A percentile compares a stretch with the other conserved stretches of the same genome.
These are phyloP conservation scores for Trichomonas tenax DNA, from an alignment of 208 protist species.

Conservation along the genomic window DNA sequence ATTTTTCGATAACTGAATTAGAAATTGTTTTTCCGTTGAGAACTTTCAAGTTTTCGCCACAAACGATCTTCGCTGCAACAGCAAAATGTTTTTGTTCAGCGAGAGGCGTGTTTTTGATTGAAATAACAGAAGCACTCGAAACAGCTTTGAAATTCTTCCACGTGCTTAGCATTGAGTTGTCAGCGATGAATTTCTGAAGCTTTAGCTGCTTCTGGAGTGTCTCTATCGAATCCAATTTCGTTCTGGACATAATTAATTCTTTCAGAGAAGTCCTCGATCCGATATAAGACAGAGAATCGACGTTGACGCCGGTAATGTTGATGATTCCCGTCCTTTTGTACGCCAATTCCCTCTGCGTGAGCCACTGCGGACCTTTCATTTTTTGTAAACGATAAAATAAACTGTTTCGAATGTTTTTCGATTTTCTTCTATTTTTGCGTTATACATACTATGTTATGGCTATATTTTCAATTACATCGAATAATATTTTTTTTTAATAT, in stretches of 20 bases:
- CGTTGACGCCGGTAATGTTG: not conserved
- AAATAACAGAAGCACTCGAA: not conserved
- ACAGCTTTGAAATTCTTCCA: not conserved
- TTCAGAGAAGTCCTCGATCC: not conserved
- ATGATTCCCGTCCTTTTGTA: not conserved
- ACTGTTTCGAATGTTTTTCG: no score
- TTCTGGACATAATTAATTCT: not conserved
- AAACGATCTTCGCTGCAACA: not conserved
- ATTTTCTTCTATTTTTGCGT: no score
- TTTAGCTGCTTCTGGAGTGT: not conserved
- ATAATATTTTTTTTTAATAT: no score
- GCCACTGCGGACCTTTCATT: not conserved
- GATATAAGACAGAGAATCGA: not conserved
- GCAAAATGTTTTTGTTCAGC: not conserved
- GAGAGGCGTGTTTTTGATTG: not conserved
- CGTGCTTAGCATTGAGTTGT: not conserved
- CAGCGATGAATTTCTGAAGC: not conserved
- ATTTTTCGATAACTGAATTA: not conserved
- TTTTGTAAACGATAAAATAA: not conserved
- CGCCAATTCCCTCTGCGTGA: not conserved
- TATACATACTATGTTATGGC: no score
- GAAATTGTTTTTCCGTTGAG: not conserved
- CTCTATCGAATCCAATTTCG: not conserved
- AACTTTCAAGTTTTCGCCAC: not conserved
- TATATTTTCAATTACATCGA: no score